Evolutionary conservation across 495 filamentous ascomycete species (phyloP).

Genomic region (Aspergillus carlsbadensis): DNA sequence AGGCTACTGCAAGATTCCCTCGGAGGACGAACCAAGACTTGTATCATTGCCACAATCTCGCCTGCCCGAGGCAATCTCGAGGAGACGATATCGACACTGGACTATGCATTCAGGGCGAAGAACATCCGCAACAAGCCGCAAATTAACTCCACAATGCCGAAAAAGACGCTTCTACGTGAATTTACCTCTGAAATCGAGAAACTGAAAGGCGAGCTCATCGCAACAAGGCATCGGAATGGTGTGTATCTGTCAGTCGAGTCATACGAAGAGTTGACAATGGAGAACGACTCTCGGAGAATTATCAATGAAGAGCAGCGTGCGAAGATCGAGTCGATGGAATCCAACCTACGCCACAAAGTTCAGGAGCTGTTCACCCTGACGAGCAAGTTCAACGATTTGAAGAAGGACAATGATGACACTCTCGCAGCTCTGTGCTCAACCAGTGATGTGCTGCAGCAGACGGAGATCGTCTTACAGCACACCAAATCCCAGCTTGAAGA

Average conservation of each 20-base stretch:
- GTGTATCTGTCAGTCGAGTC: constrained; percentile 85
- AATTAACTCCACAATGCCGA: constrained; percentile 84
- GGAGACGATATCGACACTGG: constrained; percentile 95
- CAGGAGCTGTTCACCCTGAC: constrained; percentile 87
- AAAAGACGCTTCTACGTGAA: constrained; percentile 85
- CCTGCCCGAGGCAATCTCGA: constrained; percentile 93
- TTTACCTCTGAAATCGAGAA: constrained; percentile 93
- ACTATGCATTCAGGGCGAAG: constrained; percentile 96
- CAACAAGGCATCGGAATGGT: constrained; percentile 89
- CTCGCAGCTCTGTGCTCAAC: constrained; percentile 71
- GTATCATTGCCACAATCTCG: constrained; percentile 96
- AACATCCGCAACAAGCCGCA: constrained; percentile 98
- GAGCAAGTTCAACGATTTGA: constrained; percentile 77
- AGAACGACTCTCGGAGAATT: constrained; percentile 90
- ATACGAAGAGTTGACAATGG: constrained; percentile 82
- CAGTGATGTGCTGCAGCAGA: constrained; percentile 77
- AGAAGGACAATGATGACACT: constrained; percentile 80
- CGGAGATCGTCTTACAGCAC: constrained; percentile 73
- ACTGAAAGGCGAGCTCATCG: constrained; percentile 88
- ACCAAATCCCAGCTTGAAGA: constrained; percentile 75
- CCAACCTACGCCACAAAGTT: constrained; percentile 82
- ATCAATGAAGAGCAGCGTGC: constrained; percentile 88
- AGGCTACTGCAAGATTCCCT: constrained; percentile 93
- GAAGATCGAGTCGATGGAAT: constrained; percentile 90
- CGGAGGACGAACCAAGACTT: constrained; percentile 93